phyloP scores from a whole-genome alignment of 2,329 filamentous ascomycete genomes.

The Cyanodermella asteris region DNA sequence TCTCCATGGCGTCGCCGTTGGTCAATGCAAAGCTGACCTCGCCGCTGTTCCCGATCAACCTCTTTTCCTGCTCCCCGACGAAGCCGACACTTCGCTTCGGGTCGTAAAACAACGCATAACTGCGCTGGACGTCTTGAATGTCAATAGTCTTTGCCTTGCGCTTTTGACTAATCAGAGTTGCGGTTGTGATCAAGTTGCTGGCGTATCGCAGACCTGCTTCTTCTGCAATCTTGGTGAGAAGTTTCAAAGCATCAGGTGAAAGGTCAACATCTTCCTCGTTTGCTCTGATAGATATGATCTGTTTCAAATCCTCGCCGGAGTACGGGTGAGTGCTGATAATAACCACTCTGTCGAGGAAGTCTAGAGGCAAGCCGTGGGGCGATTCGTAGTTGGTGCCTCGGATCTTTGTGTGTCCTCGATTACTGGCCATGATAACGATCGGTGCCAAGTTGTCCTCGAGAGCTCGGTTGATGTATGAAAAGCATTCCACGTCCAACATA shows the following conservation, averaged over 20 bases:
- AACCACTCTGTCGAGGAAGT: conserved; percentile 87
- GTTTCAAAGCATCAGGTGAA: conserved; percentile 67
- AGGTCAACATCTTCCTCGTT: conserved; percentile 92
- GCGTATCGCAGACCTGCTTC: conserved; percentile 85
- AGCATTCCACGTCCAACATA: conserved; percentile 99
- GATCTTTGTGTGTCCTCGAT: conserved; percentile 77
- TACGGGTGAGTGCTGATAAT: conserved; percentile 91
- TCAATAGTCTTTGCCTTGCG: conserved; percentile 54
- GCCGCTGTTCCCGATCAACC: conserved; percentile 75
- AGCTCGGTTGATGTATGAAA: conserved; percentile 93
- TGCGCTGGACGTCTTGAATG: conserved; percentile 76
- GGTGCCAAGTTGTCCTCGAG: conserved; percentile 86
- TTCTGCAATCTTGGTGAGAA: conserved; percentile 86
- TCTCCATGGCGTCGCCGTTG: conserved; percentile 49
- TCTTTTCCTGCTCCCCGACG: conserved; percentile 72
- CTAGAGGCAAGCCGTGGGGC: conserved; percentile 80
- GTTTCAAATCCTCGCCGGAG: conserved; percentile 59
- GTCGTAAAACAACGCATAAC: conserved; percentile 88
- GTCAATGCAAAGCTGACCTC: conserved; percentile 43
- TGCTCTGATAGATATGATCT: conserved; percentile 81
- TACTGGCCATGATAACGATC: conserved; percentile 98
- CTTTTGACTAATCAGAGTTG: conserved; percentile 70
- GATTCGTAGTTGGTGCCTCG: conserved; percentile 83
- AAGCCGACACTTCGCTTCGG: conserved; percentile 73
- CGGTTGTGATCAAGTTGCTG: conserved; percentile 94